These are phyloP conservation scores for Nemania serpens DNA, from an alignment of 2,329 filamentous ascomycete species.

Conservation along the genomic window DNA sequence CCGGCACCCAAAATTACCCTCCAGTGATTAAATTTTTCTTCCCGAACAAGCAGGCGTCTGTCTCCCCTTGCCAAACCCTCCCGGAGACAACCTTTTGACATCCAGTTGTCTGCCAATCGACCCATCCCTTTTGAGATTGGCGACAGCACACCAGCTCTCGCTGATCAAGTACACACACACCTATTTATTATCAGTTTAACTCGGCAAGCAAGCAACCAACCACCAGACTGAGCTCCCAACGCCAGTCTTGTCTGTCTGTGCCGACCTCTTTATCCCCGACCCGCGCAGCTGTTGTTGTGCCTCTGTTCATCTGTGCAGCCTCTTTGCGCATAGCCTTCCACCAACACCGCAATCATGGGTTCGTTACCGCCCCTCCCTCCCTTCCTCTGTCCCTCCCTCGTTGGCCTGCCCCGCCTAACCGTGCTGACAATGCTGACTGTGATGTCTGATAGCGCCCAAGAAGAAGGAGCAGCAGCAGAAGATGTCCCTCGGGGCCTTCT, in stretches of 20 bases:
- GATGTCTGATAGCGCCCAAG: constrained; percentile 71
- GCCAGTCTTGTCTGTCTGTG: constrained; percentile 28
- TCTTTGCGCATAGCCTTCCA: constrained; percentile 40
- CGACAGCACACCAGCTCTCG: constrained; percentile 16
- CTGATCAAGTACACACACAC: background rate
- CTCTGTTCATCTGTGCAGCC: constrained; percentile 23
- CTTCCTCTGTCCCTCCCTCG: constrained; percentile 19
- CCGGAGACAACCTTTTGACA: constrained; percentile 30
- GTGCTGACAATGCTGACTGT: constrained; percentile 48
- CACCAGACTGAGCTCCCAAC: background rate
- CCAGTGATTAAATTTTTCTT: constrained; percentile 37
- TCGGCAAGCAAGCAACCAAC: background rate
- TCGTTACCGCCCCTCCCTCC: constrained; percentile 39
- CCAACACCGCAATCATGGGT: constrained; percentile 65
- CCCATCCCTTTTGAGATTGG: constrained; percentile 26
- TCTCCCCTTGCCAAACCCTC: constrained; percentile 36
- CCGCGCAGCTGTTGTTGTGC: constrained; percentile 33
- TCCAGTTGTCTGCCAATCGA: constrained; percentile 33
- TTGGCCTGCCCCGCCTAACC: constrained; percentile 13
- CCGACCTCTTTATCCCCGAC: constrained; percentile 25
- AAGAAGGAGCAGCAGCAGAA: constrained; percentile 90
- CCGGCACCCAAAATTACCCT: constrained; percentile 33
- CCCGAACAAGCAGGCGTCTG: constrained; percentile 36
- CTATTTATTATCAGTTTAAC: too few species aligned
- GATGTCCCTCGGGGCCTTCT: constrained; percentile 96